Conservation (phyloP, 176 grass and related monocot species). For the Rhynchospora tenuis region DNA sequence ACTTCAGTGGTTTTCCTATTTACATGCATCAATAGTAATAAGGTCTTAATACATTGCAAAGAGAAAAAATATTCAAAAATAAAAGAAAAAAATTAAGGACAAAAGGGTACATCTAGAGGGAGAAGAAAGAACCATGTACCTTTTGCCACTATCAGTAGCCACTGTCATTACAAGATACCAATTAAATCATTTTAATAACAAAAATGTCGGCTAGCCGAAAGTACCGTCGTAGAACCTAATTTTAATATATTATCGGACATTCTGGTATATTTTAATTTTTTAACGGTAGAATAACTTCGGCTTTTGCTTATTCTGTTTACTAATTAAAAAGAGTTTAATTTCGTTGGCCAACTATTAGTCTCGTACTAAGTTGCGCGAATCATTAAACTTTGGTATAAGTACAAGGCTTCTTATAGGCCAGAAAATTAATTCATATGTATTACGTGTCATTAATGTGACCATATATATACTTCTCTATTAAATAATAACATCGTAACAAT, state of each 20-base stretch:
- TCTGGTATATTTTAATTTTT: background rate
- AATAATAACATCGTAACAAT: background rate
- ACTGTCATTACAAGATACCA: slow-evolving; percentile 6
- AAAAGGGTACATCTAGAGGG: background rate
- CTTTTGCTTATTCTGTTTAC: background rate
- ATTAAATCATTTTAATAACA: slow-evolving; percentile 8
- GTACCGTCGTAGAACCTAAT: background rate
- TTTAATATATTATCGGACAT: background rate
- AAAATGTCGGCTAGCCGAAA: slow-evolving; percentile 1
- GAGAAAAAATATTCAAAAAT: background rate
- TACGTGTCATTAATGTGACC: background rate
- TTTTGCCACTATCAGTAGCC: background rate
- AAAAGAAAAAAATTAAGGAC: background rate
- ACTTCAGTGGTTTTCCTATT: slow-evolving; percentile 11
- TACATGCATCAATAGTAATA: slow-evolving; percentile 6
- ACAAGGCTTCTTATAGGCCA: background rate
- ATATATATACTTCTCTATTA: background rate
- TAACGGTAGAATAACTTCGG: background rate
- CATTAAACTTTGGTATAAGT: background rate
- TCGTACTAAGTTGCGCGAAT: background rate
- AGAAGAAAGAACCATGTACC: background rate
- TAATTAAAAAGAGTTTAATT: background rate
- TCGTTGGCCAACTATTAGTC: background rate
- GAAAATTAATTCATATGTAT: no score
- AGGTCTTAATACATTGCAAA: background rate